Percentiles rank a stretch among this genome's conserved stretches.
These are phyloP conservation scores for Aspergillus sp. DNA, from an alignment of 2,329 filamentous ascomycete genomes.

Conservation along the genomic window DNA sequence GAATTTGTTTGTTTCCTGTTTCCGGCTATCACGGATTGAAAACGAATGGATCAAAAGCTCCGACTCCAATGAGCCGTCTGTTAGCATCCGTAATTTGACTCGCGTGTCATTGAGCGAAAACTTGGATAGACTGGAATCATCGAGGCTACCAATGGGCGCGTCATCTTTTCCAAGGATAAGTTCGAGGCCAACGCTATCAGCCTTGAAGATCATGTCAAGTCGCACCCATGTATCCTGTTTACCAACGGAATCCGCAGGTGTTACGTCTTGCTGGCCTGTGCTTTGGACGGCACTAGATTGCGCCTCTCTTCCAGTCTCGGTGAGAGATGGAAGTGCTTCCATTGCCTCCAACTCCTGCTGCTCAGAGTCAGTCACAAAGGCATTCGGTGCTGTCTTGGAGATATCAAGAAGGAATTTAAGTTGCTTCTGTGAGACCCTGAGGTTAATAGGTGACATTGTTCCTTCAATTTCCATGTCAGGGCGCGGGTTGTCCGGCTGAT, in stretches of 20 bases:
- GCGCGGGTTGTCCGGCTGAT: conserved; percentile 71
- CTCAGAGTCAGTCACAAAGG: conserved; percentile 74
- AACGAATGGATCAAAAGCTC: conserved; percentile 93
- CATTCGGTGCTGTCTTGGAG: conserved; percentile 80
- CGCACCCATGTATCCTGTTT: conserved; percentile 81
- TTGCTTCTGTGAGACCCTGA: conserved; percentile 86
- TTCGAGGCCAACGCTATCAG: conserved; percentile 84
- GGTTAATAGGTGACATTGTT: conserved; percentile 87
- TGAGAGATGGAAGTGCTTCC: conserved; percentile 66
- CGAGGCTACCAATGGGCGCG: conserved; percentile 74
- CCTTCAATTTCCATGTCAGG: conserved; percentile 92
- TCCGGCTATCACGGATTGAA: conserved; percentile 90
- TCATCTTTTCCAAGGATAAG: conserved; percentile 75
- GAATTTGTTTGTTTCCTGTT: conserved; percentile 88
- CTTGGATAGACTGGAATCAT: conserved; percentile 80
- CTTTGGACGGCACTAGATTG: conserved; percentile 54
- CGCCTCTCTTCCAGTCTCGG: conserved; percentile 50
- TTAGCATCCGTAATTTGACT: conserved; percentile 89
- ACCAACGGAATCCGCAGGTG: conserved; percentile 69
- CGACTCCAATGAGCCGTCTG: conserved; percentile 85
- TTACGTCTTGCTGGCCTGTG: conserved; percentile 46
- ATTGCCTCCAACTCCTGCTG: conserved; percentile 72
- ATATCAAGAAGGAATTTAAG: conserved; percentile 86
- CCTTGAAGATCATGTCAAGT: conserved; percentile 86
- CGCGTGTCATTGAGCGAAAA: conserved; percentile 94